Percentiles rank a stretch among this genome's conserved stretches.
Conservation (phyloP, 176 grass and related monocot genomes). For the Hyparrhenia diplandra region DNA sequence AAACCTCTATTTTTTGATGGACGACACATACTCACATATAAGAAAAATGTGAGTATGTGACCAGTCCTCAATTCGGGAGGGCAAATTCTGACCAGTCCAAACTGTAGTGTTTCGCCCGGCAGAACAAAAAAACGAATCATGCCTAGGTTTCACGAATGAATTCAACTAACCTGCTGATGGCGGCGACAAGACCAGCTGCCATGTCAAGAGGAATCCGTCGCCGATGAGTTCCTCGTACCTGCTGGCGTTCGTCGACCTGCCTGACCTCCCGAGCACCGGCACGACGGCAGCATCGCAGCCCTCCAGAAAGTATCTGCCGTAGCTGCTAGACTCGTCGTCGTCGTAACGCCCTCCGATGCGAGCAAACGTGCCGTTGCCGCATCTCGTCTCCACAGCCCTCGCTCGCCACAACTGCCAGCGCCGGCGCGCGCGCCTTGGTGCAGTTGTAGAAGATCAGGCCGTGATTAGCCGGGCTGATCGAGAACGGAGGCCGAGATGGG, state of each 20-base stretch:
- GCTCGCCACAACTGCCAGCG: not conserved
- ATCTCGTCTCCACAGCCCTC: not conserved
- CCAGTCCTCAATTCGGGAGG: no score
- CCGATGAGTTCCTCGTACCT: not conserved
- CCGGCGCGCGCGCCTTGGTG: not conserved
- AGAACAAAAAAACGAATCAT: no score
- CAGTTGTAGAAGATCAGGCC: constrained; percentile 3
- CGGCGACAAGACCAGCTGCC: not conserved
- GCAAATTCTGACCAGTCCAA: no score
- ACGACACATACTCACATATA: no score
- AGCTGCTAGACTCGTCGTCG: no score
- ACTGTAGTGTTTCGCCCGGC: no score
- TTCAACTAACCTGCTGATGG: no score
- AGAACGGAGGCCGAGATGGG: not conserved
- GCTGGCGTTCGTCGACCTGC: not conserved
- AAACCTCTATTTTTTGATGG: no score
- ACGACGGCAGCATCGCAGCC: not conserved
- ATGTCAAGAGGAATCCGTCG: constrained; percentile 21
- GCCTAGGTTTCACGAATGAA: no score
- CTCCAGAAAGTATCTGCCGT: not conserved
- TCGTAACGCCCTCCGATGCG: not conserved
- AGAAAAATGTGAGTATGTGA: no score
- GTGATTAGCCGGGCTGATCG: not conserved
- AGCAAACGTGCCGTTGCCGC: not conserved
- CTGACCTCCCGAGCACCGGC: not conserved